Evolutionary conservation across 306 rosid genomes (phyloP).

Genomic region (Dicorynia guianensis): DNA sequence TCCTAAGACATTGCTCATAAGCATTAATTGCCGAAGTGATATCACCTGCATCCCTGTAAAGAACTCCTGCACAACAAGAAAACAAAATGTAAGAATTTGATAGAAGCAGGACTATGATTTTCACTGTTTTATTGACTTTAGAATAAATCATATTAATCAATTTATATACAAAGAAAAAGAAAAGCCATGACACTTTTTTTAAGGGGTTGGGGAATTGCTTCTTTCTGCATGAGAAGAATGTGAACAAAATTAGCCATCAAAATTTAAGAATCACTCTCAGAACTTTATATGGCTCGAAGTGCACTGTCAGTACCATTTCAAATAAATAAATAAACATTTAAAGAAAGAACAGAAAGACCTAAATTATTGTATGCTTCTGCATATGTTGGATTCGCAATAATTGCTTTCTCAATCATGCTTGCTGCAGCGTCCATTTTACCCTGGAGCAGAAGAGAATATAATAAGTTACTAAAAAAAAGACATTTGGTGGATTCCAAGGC

Average conservation of each 20-base stretch:
- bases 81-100: conserved; percentile 31
- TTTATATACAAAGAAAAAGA: not conserved
- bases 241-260: not conserved
- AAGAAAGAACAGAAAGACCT: conserved; percentile 56
- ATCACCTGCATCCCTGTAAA: conserved; percentile 95
- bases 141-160: conserved; percentile 25
- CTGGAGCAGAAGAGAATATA: conserved; percentile 57
- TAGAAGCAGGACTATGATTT: not conserved
- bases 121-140: not conserved
- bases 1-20: conserved; percentile 92
- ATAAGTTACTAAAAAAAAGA: conserved; percentile 33
- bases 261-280: not conserved
- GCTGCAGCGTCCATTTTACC: conserved; percentile 99
- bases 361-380: conserved; percentile 98
- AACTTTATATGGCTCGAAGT: not conserved
- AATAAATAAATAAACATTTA: no score
- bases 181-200: conserved; percentile 4
- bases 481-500: conserved; percentile 32
- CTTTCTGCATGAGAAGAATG: not conserved
- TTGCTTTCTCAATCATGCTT: conserved; percentile 98
- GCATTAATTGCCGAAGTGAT: conserved; percentile 85
- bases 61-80: conserved; percentile 75
- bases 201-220: not conserved
- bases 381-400: conserved; percentile 94
- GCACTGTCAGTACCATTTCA: no score